A percentile compares a stretch with the other conserved stretches of the same genome.
Evolutionary conservation across 164 flowering plant genomes (phyloP).

Genomic region (Brasenia schreberi): DNA sequence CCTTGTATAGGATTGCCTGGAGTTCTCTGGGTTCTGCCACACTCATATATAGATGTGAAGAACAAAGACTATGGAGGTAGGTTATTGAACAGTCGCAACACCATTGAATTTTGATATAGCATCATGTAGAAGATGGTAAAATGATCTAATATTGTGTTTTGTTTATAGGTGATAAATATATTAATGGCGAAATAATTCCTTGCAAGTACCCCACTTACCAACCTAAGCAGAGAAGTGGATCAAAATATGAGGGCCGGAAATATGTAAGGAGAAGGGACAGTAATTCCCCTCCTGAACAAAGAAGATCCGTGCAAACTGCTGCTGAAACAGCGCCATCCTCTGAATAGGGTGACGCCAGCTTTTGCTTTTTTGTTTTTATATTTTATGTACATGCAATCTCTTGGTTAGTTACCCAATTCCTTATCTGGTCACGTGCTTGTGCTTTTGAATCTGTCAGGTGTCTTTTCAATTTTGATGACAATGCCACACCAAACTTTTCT

Average conservation of each 20-base stretch:
- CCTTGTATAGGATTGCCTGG: constrained; percentile 72
- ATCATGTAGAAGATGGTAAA: background rate
- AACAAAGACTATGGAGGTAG: constrained; percentile 98
- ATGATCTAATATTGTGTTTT: background rate
- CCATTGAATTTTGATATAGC: no score
- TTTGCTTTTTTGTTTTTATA: background rate
- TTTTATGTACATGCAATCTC: no score
- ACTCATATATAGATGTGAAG: constrained; percentile 90
- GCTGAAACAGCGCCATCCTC: constrained; percentile 31
- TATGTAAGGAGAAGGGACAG: constrained; percentile 64
- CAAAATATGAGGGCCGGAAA: constrained; percentile 59
- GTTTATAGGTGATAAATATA: constrained; percentile 68
- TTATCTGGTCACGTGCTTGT: no score
- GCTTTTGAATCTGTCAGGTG: no score
- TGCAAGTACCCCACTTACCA: constrained; percentile 88
- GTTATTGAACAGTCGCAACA: background rate
- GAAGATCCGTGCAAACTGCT: constrained; percentile 36
- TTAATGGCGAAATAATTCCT: constrained; percentile 96
- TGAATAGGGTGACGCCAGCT: constrained; percentile 20
- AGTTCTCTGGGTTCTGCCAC: constrained; percentile 97
- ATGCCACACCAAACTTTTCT: no score
- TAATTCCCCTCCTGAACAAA: constrained; percentile 52
- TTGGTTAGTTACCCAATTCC: no score
- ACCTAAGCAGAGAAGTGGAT: constrained; percentile 53
- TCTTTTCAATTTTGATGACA: no score